Conservation (phyloP, 2,329 filamentous ascomycete genomes). For the Fusarium humuli region DNA sequence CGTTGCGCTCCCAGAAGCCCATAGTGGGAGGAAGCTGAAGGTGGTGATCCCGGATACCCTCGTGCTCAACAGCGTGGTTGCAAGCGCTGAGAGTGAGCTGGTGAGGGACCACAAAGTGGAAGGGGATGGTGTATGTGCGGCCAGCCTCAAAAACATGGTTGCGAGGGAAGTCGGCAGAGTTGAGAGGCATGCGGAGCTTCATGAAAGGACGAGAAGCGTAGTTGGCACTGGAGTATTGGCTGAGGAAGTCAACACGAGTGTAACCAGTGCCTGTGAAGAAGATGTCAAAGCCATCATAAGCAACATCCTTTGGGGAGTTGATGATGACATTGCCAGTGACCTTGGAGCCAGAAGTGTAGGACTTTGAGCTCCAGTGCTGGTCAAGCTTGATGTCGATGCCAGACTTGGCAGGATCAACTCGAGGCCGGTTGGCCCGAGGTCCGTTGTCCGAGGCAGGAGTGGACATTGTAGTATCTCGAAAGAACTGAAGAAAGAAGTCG, state of each 20-base stretch:
- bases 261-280: constrained; percentile 63
- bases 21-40: constrained; percentile 65
- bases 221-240: constrained; percentile 60
- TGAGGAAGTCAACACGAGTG: constrained; percentile 64
- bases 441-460: constrained; percentile 42
- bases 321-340: constrained; percentile 63
- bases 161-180: constrained; percentile 59
- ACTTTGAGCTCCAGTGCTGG: constrained; percentile 65
- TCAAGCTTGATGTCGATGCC: constrained; percentile 63
- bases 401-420: constrained; percentile 43
- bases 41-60: constrained; percentile 64
- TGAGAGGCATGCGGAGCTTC: constrained; percentile 66
- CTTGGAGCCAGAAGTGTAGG: constrained; percentile 66
- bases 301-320: constrained; percentile 57
- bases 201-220: constrained; percentile 65
- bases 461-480: constrained; percentile 42
- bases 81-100: constrained; percentile 69
- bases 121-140: constrained; percentile 63
- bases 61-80: constrained; percentile 60
- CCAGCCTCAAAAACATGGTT: constrained; percentile 62
- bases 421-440: constrained; percentile 33
- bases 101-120: constrained; percentile 69
- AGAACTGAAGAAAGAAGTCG: neutral
- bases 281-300: constrained; percentile 65
- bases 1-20: constrained; percentile 65